These are phyloP conservation scores for Metschnikowia orientalis DNA, from an alignment of 805 yeast genomes.

Conservation along the genomic window DNA sequence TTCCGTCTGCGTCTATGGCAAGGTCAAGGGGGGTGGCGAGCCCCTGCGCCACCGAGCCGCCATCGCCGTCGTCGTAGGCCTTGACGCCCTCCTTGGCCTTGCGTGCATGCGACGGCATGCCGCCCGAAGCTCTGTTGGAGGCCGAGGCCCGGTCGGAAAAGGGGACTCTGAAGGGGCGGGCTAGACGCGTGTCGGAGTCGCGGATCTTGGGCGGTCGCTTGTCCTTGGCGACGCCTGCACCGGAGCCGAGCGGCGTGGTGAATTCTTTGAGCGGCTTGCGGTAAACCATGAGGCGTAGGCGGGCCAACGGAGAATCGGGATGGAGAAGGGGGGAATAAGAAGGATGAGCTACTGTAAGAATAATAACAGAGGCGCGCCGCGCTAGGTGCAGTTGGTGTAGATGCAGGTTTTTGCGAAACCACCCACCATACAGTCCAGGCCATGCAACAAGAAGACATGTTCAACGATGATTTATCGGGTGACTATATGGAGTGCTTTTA, in stretches of 20 bases:
- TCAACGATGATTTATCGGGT: no score
- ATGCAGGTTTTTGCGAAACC: no score
- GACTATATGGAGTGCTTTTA: no score
- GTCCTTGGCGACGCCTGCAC: slow-evolving; percentile 60
- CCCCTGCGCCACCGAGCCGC: no score
- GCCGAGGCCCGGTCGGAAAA: slow-evolving; percentile 27
- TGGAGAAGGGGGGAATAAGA: no score
- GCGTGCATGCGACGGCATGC: background rate
- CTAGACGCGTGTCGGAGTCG: slow-evolving; percentile 49
- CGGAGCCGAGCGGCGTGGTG: slow-evolving; percentile 56
- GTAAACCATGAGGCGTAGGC: slow-evolving; percentile 20
- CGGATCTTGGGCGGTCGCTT: slow-evolving; percentile 51
- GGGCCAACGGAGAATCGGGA: no score
- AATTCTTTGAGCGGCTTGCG: slow-evolving; percentile 36
- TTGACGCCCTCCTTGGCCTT: slow-evolving; percentile 28
- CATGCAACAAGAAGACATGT: no score
- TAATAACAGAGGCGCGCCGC: no score
- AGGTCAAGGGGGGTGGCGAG: slow-evolving; percentile 14
- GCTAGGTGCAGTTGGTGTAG: no score
- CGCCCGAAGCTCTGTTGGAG: slow-evolving; percentile 11
- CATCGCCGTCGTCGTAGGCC: slow-evolving; percentile 27
- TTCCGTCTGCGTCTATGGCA: slow-evolving; percentile 34
- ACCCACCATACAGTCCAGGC: no score
- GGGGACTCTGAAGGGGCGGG: slow-evolving; percentile 69
- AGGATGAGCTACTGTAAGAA: no score